Base-by-base conservation (phyloP, 2,329 filamentous ascomycete genomes). In the Penicillium sumatraense region DNA sequence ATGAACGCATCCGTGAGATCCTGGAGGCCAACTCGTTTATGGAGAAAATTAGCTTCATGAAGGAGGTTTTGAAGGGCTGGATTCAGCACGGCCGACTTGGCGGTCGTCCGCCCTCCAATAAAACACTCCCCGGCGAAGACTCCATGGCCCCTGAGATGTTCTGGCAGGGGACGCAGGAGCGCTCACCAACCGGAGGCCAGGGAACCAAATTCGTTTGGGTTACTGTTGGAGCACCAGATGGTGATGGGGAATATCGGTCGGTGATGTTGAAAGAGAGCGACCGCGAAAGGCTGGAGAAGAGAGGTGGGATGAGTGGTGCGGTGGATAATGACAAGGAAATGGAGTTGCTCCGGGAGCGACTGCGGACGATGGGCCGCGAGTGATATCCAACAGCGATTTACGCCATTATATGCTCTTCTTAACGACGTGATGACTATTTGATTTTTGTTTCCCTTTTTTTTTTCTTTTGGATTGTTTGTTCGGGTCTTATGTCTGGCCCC, bases 141-240 rank as follows among this genome's bases (percentile, higher is more conserved):
- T 61, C 60, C 20, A 27, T 48, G 13, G 58, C 62, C 1, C 49
- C 60, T 3, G 72, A 73, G 46, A 69, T 74, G 48, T 75, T 69
- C 62, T 80, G 71, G 74, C 71, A 72, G 64, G 79, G 75, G 36
- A 68, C 65, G 33, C 76, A 73, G 63, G 77, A 72, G 64, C 77
- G 65, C 33, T 72, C 62, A 44, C 73, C 67, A 47, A 62, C 62
- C 57, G 73, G 75, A 53, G 80, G 68, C 16, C 80, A 83, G 24
- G 71, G 68, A 72, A 79, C 68, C 3, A 81, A 81, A 64, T 77
- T 81, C 41, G 78, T 78, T 52, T 83, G 82, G 78, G 78, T 80
- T 21, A 80, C 78, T 0, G 78, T 81, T 14, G 78, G 78, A 7
- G 75, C 77, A 18, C 75, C 74, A 20, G 78, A 77, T 51, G 78